Evolutionary conservation across 305 asterid genomes (phyloP).

Genomic region (Fraxinus greggii): DNA sequence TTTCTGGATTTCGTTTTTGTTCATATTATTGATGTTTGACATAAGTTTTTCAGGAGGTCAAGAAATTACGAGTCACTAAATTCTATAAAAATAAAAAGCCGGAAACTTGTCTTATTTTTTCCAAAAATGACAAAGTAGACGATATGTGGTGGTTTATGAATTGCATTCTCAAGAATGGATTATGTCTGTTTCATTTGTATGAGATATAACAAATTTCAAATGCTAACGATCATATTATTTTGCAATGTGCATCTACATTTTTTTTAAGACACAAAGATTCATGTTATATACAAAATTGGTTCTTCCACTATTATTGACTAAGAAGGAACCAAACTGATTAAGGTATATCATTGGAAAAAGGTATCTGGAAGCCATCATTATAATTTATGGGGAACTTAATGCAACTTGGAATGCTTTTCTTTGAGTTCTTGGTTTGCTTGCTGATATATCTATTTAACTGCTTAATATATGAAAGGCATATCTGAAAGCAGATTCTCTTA

Average conservation of each 20-base stretch:
- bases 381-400: not conserved
- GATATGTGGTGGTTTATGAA: not conserved
- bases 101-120: not conserved
- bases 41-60: not conserved
- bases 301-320: not conserved
- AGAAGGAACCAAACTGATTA: not conserved
- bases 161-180: not conserved
- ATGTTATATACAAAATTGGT: not conserved
- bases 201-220: not conserved
- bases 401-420: conserved; percentile 10
- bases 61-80: not conserved
- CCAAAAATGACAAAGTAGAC: not conserved
- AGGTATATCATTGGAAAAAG: not conserved
- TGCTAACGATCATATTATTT: not conserved
- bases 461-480: not conserved
- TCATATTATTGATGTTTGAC: not conserved
- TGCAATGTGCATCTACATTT: not conserved
- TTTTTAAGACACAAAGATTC: conserved; percentile 2
- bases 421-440: conserved; percentile 2
- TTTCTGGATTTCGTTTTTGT: not conserved
- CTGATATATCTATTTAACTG: not conserved
- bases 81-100: not conserved
- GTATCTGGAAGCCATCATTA: not conserved
- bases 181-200: not conserved
- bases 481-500: not conserved